Conservation (phyloP, 345 rosid species). For the Salix purpurea region DNA sequence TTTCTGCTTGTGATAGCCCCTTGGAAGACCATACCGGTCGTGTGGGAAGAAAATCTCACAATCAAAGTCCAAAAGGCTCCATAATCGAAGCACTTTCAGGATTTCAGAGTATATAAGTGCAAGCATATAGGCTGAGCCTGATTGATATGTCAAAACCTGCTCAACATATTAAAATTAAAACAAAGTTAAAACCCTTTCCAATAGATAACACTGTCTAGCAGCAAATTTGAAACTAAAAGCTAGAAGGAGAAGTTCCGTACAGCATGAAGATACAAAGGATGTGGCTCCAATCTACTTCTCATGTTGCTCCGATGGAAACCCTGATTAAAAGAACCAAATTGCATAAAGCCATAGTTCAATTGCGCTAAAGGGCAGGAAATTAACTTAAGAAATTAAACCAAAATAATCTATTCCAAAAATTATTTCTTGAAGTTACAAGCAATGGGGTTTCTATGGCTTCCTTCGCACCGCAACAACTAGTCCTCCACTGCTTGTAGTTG, state of each 20-base stretch:
- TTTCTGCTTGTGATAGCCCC: constrained; percentile 55
- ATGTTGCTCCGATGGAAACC: constrained; percentile 44
- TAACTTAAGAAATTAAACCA: too few relatives aligned
- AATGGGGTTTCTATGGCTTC: too few relatives aligned
- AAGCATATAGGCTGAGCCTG: constrained; percentile 60
- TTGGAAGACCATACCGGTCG: constrained; percentile 49
- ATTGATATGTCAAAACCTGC: constrained; percentile 59
- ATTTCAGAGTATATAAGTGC: constrained; percentile 55
- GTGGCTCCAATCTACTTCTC: constrained; percentile 35
- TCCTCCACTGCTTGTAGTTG: too few relatives aligned
- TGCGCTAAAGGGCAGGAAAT: too few relatives aligned
- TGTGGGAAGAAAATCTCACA: constrained; percentile 60
- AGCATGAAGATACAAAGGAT: constrained; percentile 55
- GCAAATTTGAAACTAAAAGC: background rate
- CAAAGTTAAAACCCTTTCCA: too few relatives aligned
- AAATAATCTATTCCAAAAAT: too few relatives aligned
- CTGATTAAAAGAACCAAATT: constrained; percentile 18
- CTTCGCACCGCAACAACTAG: too few relatives aligned
- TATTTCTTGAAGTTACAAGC: too few relatives aligned
- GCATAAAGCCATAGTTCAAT: background rate
- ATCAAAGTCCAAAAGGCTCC: constrained; percentile 57
- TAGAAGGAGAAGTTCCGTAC: constrained; percentile 26
- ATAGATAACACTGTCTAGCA: too few relatives aligned
- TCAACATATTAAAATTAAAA: constrained; percentile 10
- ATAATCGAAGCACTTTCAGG: constrained; percentile 54